phyloP scores from a whole-genome alignment of 164 flowering plant genomes.

The Magnolia officinalis region DNA sequence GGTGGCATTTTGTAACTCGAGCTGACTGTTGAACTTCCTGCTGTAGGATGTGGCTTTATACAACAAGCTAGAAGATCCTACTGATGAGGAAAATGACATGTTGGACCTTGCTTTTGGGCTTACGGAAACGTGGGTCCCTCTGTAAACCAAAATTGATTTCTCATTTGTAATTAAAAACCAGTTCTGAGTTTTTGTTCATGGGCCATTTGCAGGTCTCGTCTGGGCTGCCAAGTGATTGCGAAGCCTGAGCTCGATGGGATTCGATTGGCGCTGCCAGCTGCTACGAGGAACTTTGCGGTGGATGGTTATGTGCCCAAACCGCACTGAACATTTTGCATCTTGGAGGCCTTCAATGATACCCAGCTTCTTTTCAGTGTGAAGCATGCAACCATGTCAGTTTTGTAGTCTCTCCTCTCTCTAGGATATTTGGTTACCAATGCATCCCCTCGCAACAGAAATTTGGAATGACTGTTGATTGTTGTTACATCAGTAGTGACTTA shows the following conservation, averaged over 20 bases:
- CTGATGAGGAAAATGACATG: constrained; percentile 98
- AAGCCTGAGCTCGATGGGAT: constrained; percentile 77
- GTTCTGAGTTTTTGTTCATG: constrained; percentile 1
- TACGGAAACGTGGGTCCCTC: constrained; percentile 63
- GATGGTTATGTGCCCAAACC: constrained; percentile 91
- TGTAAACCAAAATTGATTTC: neutral
- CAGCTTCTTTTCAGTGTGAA: constrained; percentile 12
- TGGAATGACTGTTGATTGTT: no score
- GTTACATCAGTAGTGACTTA: no score
- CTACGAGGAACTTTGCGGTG: constrained; percentile 81
- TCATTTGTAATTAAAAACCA: neutral
- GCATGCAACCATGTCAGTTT: constrained; percentile 25
- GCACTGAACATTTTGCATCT: constrained; percentile 32
- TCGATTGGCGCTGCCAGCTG: constrained; percentile 73
- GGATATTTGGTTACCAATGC: no score
- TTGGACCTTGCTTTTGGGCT: constrained; percentile 81
- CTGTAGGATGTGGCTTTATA: constrained; percentile 71
- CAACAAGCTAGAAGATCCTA: constrained; percentile 79
- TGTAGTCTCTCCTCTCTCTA: constrained; percentile 14
- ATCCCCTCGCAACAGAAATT: no score
- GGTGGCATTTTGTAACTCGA: neutral
- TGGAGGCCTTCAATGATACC: neutral
- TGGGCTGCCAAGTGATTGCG: constrained; percentile 85
- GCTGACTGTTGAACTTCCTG: neutral
- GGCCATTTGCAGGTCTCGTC: constrained; percentile 51